phyloP scores from a whole-genome alignment of 352 stramenopile genomes.

The Phytophthora sansomeana region DNA sequence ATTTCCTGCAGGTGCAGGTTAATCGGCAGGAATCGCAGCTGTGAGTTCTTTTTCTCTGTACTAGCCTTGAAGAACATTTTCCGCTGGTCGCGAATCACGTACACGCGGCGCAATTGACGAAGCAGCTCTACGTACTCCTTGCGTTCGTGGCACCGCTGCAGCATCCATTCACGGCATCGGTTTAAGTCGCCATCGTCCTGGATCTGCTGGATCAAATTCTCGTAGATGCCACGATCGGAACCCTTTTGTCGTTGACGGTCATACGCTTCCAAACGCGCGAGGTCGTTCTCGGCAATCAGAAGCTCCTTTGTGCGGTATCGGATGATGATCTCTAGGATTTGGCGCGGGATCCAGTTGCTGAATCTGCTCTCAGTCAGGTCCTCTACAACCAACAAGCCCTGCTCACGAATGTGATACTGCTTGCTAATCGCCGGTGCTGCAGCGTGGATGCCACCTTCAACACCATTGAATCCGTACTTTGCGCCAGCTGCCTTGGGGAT shows the following conservation, averaged over 20 bases:
- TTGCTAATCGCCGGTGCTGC: constrained; percentile 76
- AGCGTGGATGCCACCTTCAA: constrained; percentile 56
- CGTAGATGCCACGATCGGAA: constrained; percentile 84
- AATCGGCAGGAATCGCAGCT: constrained; percentile 83
- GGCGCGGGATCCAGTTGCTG: constrained; percentile 83
- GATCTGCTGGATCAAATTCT: constrained; percentile 91
- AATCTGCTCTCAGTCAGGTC: constrained; percentile 86
- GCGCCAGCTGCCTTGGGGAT: constrained; percentile 71
- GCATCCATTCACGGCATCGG: constrained; percentile 88
- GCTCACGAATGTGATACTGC: constrained; percentile 89
- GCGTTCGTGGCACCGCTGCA: constrained; percentile 62
- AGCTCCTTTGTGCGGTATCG: constrained; percentile 80
- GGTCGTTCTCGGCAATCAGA: constrained; percentile 76
- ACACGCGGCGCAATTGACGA: constrained; percentile 65
- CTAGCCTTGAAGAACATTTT: constrained; percentile 90
- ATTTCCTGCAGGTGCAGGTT: constrained; percentile 90
- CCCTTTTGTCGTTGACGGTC: constrained; percentile 82
- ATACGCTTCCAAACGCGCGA: constrained; percentile 79
- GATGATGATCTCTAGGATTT: constrained; percentile 86
- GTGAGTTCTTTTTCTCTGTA: constrained; percentile 86
- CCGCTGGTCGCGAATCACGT: constrained; percentile 71
- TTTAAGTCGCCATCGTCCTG: constrained; percentile 87
- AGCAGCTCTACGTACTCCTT: constrained; percentile 82
- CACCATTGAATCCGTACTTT: constrained; percentile 71
- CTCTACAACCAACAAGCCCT: constrained; percentile 82